A percentile compares a stretch with the other conserved stretches of the same genome.
Conservation (phyloP, 202 grass and related monocot genomes). For the Hordeum pubiflorum region DNA sequence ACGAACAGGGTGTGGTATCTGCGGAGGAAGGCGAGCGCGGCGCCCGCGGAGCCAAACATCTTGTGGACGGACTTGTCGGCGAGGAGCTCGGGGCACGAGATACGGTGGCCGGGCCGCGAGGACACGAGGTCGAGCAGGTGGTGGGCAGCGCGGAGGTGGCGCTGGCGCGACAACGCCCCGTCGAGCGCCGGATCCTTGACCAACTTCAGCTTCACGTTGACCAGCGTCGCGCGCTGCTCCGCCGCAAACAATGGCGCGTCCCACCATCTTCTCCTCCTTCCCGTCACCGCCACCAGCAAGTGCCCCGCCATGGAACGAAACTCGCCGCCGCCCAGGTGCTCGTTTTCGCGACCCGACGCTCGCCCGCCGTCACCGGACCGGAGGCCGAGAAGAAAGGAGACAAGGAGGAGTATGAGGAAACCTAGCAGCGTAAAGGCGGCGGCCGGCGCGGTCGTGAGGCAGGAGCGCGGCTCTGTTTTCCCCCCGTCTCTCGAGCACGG, state of each 20-base stretch:
- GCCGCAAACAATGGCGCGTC: not conserved
- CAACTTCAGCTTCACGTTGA: slow-evolving; percentile 66
- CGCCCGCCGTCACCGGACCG: not conserved
- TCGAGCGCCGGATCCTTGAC: slow-evolving; percentile 61
- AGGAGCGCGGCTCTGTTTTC: no score
- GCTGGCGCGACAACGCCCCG: slow-evolving; percentile 36
- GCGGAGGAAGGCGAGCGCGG: slow-evolving; percentile 34
- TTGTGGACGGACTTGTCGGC: slow-evolving; percentile 7
- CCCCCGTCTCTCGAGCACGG: no score
- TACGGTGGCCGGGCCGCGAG: slow-evolving; percentile 20
- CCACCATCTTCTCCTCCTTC: slow-evolving; percentile 20
- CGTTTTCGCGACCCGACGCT: not conserved
- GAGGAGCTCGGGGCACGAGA: slow-evolving; percentile 28
- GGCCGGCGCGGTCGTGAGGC: no score
- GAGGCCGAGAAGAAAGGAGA: not conserved
- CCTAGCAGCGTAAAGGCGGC: not conserved
- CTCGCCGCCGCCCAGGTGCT: not conserved
- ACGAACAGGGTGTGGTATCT: slow-evolving; percentile 45
- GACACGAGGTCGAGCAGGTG: slow-evolving; percentile 72
- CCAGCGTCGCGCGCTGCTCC: slow-evolving; percentile 45
- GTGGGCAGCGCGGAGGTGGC: slow-evolving; percentile 53
- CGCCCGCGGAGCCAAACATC: not conserved
- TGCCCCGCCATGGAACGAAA: slow-evolving; percentile 22
- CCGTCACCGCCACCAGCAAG: slow-evolving; percentile 1
- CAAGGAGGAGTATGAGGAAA: not conserved